Evolutionary conservation across 768 basidiomycete species (phyloP), one percentile per base, ranked within the genome.

Genomic region (Termitomyces sp.): DNA sequence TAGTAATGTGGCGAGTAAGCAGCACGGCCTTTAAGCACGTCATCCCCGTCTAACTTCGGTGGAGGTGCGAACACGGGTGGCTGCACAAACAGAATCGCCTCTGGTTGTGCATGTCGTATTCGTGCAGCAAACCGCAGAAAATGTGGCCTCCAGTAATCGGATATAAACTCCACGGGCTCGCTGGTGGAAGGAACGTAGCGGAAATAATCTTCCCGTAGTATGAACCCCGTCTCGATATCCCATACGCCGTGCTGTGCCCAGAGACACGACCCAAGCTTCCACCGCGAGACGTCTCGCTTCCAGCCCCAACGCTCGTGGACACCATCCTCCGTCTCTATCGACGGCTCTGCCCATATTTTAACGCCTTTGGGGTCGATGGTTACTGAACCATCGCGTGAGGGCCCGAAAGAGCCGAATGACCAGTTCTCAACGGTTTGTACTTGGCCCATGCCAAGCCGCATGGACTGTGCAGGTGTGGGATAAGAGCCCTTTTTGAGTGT

Each of bases 201-300:
- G 74, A 98, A 98, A 71, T 98, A 96, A 55, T 87, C 81, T 0
- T 90, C 86, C 16, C 76, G 74, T 57, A 92, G 74, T 17, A 94
- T 62, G 50, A 77, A 81, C 1, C 88, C 86, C 0, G 84, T 81
- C 57, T 84, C 78, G 59, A 84, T 57, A 66, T 96, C 89, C 95
- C 95, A 98, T 0, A 97, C 87, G 58, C 85, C 89, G 64, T 96
- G 93, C 65, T 81, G 80, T 0, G 93, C 93, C 94, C 94, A 97
- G 14, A 92, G 68, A 67, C 90, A 92, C 16, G 75, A 82, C 4
- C 95, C 95, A 1, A 93, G 76, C 47, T 78, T 74, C 89, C 94
- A 96, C 1, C 72, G 66, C 1, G 71, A 62, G 4, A 70, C 65
- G 54, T 85, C 86, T 45, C 95, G 83, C 59, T 73, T 84, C 93